These are phyloP conservation scores for Xanthoceras sorbifolium DNA, from an alignment of 345 rosid genomes.

Conservation along the genomic window DNA sequence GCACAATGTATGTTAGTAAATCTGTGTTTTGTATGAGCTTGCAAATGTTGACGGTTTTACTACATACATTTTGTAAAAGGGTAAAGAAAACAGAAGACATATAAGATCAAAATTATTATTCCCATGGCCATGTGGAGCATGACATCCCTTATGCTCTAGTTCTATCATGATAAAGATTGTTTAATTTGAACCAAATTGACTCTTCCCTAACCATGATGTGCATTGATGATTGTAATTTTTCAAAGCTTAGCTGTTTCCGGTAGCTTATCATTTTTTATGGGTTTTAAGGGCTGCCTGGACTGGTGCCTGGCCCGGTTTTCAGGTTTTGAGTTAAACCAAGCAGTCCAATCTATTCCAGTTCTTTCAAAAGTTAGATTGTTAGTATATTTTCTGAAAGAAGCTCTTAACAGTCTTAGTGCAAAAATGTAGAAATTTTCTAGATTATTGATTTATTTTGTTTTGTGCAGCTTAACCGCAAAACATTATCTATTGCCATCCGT, in stretches of 20 bases:
- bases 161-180: neutral
- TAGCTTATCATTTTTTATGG: neutral
- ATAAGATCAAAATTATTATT: too few relatives aligned
- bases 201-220: neutral
- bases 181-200: neutral
- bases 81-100: too few relatives aligned
- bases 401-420: neutral
- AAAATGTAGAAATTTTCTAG: neutral
- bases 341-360: neutral
- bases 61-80: neutral
- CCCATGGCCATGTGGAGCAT: neutral
- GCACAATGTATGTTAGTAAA: neutral
- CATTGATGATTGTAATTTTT: neutral
- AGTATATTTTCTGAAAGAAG: neutral
- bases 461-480: constrained; percentile 64
- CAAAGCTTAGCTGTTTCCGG: neutral
- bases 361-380: neutral
- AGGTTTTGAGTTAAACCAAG: neutral
- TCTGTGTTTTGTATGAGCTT: neutral
- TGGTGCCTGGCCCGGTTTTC: neutral
- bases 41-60: neutral
- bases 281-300: too few relatives aligned
- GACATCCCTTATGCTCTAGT: neutral
- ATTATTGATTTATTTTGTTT: constrained; percentile 14
- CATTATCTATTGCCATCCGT: constrained; percentile 78